Conservation (phyloP, 73 alveolate genomes). For the Symbiodinium natans region DNA sequence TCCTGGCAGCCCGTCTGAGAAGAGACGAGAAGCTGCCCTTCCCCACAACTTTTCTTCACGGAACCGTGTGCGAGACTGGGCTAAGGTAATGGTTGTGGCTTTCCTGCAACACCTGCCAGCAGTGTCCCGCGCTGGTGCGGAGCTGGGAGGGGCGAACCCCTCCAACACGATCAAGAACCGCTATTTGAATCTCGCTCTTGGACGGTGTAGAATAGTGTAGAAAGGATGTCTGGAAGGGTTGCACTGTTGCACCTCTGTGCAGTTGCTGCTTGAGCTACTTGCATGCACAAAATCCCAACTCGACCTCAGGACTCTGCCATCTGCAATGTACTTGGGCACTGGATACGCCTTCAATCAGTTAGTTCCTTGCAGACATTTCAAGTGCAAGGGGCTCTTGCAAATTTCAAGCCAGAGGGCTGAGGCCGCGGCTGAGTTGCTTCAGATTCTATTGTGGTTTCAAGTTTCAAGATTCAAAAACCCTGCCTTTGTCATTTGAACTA, state of each 20-base stretch:
- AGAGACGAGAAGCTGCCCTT: not conserved
- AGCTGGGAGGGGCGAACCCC: not conserved
- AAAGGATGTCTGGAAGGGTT: too few relatives aligned
- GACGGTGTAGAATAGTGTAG: not conserved
- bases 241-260: too few relatives aligned
- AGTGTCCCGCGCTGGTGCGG: not conserved
- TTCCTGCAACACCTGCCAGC: not conserved
- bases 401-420: too few relatives aligned
- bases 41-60: too few relatives aligned
- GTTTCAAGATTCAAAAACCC: too few relatives aligned
- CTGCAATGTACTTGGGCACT: conserved; percentile 32
- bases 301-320: conserved; percentile 41
- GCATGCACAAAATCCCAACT: too few relatives aligned
- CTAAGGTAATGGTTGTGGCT: not conserved
- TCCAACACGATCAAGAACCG: conserved; percentile 51
- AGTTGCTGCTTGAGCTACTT: too few relatives aligned
- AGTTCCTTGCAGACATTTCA: not conserved
- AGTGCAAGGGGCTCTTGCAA: too few relatives aligned
- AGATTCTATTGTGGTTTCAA: too few relatives aligned
- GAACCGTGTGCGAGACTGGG: too few relatives aligned
- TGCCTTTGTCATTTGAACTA: too few relatives aligned
- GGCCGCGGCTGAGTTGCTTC: too few relatives aligned
- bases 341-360: conserved; percentile 51
- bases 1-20: conserved; percentile 20
- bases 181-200: conserved; percentile 40